These are phyloP conservation scores for Taxillus chinensis DNA, from an alignment of 164 flowering plant species.

Conservation along the genomic window DNA sequence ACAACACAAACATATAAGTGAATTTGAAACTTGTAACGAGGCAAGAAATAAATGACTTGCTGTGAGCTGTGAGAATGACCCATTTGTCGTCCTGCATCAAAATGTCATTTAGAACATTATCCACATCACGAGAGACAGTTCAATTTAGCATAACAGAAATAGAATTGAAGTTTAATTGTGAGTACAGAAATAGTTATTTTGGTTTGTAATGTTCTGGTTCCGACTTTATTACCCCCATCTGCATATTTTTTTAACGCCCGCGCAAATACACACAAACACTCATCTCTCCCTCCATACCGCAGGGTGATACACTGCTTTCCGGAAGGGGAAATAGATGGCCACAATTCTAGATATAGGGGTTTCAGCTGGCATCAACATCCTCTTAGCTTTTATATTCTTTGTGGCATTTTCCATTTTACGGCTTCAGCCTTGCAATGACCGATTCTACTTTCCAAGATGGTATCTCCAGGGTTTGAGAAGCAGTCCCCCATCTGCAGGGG, in stretches of 20 bases:
- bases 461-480: slow-evolving; percentile 51
- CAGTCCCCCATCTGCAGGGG: slow-evolving; percentile 38
- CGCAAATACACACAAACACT: not conserved
- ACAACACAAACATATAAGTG: not conserved
- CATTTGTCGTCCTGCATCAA: not conserved
- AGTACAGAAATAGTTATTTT: not conserved
- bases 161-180: not conserved
- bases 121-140: not conserved
- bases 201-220: not conserved
- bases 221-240: not conserved
- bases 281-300: not conserved
- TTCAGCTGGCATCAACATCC: slow-evolving; percentile 45
- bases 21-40: not conserved
- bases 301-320: not conserved
- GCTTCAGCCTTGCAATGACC: slow-evolving; percentile 63
- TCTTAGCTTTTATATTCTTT: slow-evolving; percentile 43
- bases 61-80: not conserved
- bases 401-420: slow-evolving; percentile 51
- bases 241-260: not conserved
- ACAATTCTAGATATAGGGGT: slow-evolving; percentile 43
- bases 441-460: slow-evolving; percentile 72
- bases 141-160: not conserved
- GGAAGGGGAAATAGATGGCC: slow-evolving; percentile 33
- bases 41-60: no score
- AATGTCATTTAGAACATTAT: not conserved